Base-by-base conservation (phyloP, 352 stramenopile genomes). In the Phytopythium cucurbitacearum region DNA sequence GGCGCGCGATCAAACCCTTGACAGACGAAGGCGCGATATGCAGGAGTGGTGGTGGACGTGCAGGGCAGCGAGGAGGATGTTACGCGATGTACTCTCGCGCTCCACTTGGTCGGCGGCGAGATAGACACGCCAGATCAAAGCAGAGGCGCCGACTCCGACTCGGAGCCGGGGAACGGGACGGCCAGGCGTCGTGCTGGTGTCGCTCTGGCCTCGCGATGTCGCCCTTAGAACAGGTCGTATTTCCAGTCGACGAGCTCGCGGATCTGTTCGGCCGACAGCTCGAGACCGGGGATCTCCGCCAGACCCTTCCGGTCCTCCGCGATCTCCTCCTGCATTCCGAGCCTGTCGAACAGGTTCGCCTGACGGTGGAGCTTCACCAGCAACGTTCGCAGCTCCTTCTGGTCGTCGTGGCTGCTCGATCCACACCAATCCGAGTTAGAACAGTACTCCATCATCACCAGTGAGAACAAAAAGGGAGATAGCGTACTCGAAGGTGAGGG, bases 221-320 rank as follows among this genome's bases (percentile, higher is more conserved):
- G 41, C 47, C 43, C 37, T 36, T 37, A 36, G 47, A 53, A 74
- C 59, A 87, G 60, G 56, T 83, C 64, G 75, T 92, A 79, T 71
- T 93, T 93, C 82, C 82, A 93, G 73, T 85, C 89, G 59, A 93
- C 68, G 49, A 93, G 76, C 47, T 72, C 76, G 35, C 82, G 69
- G 43, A 87, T 53, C 62, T 89, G 78, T 53, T 87, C 73, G 45
- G 71, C 40, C 10, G 67, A 66, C 51, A 89, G 62, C 44, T 89
- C 68, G 48, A 88, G 57, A 21, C 70, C 78, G 13, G 60, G 48
- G 48, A 92, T 84, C 54, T 78, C 67, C 34, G 71, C 76, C 49
- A 92, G 68, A 4, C 68, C 78, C 58, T 84, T 65, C 58, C 77
- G 76, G 64, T 93, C 82, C 62, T 85, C 66, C 40, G 71, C 62